Evolutionary conservation across 257 asterid genomes (phyloP), one percentile per base, ranked within the genome.

Genomic region (Solanum raphanifolium): DNA sequence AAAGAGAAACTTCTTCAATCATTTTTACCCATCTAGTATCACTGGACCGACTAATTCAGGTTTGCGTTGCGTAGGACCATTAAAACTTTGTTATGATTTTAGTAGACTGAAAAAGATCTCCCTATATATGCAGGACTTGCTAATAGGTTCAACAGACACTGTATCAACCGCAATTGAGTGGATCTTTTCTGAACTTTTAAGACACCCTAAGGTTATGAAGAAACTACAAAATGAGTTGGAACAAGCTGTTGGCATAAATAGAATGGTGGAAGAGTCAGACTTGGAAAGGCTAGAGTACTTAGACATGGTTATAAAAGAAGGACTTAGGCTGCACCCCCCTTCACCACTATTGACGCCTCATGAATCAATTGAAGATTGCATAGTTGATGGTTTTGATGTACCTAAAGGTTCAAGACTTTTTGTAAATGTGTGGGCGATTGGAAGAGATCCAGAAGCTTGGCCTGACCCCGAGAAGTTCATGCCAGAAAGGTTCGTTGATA

Each of bases 1-100:
- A 43, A 4, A 1, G 1, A 3, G 1, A 43, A 43, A 43, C 15
- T 11, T 46, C 55, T 46, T 46, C 0, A 52, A 52, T 52, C 60
- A 0, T 16, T 52, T 52, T 52, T 16, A 52, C 60, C 8, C 60
- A 52, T 52, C 60, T 52, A 52, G 60, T 16, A 52, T 48, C 58
- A 48, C 0, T 15, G 3, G 3, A 0, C 21, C 21, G 3, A 48
- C 0, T 0, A 15, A 15, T 15, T 48, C 20, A 13, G 21, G 0
- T 48, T 43, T 43, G 52, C 52, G 1, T 39, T 4, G 46, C 4
- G 0, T 9, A 39, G 46, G 13, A 39, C 46, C 43, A 32, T 8
- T 32, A 18, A 34, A 34, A 36, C 7, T 0, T 27, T 34, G 6
- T 16, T 16, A 34, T 72, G 4, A 0, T 0, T 32, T 35, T 75